Evolutionary conservation across 805 yeast species (phyloP).

Genomic region (Candida insectorum): DNA sequence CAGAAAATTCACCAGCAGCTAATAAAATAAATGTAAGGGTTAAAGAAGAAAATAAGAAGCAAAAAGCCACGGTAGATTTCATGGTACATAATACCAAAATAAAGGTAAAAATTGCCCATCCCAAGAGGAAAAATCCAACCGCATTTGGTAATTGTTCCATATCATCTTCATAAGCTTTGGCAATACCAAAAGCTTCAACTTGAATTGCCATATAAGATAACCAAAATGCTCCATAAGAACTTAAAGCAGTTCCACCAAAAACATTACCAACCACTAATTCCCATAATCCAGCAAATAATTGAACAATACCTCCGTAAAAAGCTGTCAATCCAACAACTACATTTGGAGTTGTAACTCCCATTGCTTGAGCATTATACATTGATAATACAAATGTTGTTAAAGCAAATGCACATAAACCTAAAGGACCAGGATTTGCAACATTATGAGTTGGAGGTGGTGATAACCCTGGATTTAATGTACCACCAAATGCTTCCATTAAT

Average conservation of each 20-base stretch:
- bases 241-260: constrained; percentile 66
- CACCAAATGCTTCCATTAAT: constrained; percentile 39
- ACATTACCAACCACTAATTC: constrained; percentile 62
- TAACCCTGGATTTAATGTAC: constrained; percentile 35
- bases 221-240: constrained; percentile 49
- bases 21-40: constrained; percentile 33
- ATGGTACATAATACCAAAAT: constrained; percentile 32
- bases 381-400: constrained; percentile 62
- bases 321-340: constrained; percentile 57
- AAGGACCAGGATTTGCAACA: constrained; percentile 66
- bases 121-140: constrained; percentile 34
- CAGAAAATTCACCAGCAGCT: constrained; percentile 31
- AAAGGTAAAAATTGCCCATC: constrained; percentile 40
- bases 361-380: constrained; percentile 54
- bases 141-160: constrained; percentile 26
- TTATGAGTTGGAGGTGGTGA: constrained; percentile 47
- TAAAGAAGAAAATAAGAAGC: constrained; percentile 28
- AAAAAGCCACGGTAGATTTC: constrained; percentile 37
- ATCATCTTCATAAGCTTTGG: constrained; percentile 26
- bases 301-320: constrained; percentile 64
- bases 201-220: constrained; percentile 29
- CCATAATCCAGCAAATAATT: constrained; percentile 66
- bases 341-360: constrained; percentile 50
- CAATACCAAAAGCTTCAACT: constrained; percentile 30
- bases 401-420: constrained; percentile 64